Conservation (phyloP, 768 basidiomycete genomes). For the Trametes punicea region DNA sequence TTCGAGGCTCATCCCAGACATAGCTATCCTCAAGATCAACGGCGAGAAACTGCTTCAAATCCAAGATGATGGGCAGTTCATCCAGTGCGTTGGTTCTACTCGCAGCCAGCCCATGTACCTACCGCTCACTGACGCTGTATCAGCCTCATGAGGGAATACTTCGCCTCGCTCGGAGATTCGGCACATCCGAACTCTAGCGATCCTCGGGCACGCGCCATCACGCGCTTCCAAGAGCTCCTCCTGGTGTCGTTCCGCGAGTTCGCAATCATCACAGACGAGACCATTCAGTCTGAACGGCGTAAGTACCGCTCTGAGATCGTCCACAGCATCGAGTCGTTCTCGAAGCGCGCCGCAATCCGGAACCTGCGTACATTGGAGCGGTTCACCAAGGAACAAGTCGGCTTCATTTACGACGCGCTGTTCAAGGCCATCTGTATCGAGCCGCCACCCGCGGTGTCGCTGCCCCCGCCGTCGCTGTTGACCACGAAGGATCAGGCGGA, state of each 20-base stretch:
- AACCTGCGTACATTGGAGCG: conserved; percentile 77
- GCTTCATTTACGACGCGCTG: conserved; percentile 87
- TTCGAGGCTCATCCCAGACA: background rate
- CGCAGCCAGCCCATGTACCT: too few species aligned
- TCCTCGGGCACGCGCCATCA: conserved; percentile 88
- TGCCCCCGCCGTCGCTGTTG: conserved; percentile 50
- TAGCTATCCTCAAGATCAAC: conserved; percentile 97
- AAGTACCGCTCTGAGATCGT: conserved; percentile 88
- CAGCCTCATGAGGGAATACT: conserved; percentile 94
- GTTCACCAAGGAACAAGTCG: conserved; percentile 85
- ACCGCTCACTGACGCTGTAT: background rate
- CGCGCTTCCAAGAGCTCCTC: conserved; percentile 94
- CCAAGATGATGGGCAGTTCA: conserved; percentile 95
- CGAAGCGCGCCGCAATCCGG: conserved; percentile 86
- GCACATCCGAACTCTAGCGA: conserved; percentile 89
- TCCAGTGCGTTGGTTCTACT: conserved; percentile 59
- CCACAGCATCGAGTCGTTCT: conserved; percentile 89
- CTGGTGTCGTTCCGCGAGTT: conserved; percentile 98
- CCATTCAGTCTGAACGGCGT: conserved; percentile 81
- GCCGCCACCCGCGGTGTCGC: conserved; percentile 52
- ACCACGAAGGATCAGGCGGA: conserved; percentile 54
- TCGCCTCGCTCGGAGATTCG: conserved; percentile 87
- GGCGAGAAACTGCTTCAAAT: conserved; percentile 88
- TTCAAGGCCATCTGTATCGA: conserved; percentile 80
- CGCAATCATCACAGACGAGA: conserved; percentile 92